Evolutionary conservation across 116 monocot genomes (phyloP).

Genomic region (Thalassia testudinum): DNA sequence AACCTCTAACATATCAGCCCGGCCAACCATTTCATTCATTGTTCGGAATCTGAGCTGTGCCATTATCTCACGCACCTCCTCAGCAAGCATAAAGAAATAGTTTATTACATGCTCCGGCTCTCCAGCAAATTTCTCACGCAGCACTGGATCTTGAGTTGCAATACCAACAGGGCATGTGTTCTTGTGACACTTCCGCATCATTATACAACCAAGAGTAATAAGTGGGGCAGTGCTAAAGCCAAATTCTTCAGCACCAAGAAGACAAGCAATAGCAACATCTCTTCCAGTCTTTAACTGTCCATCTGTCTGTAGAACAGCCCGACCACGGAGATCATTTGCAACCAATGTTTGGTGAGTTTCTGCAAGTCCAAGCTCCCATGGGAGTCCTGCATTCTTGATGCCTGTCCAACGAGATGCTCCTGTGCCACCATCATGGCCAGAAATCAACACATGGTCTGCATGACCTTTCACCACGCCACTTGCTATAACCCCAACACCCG

Average conservation of each 20-base stretch:
- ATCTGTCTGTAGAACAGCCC: slow-evolving; percentile 90
- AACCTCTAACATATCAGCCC: slow-evolving; percentile 86
- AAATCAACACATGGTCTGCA: slow-evolving; percentile 98
- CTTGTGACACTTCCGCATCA: slow-evolving; percentile 95
- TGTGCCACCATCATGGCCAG: slow-evolving; percentile 98
- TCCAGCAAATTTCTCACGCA: slow-evolving; percentile 80
- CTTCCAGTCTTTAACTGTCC: slow-evolving; percentile 96
- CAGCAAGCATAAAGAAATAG: slow-evolving; percentile 94
- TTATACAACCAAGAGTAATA: slow-evolving; percentile 97
- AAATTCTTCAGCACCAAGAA: slow-evolving; percentile 98
- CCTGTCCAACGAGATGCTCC: slow-evolving; percentile 99
- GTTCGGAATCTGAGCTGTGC: slow-evolving; percentile 74
- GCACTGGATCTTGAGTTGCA: slow-evolving; percentile 86
- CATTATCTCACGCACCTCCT: slow-evolving; percentile 97
- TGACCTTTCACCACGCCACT: slow-evolving; percentile 99
- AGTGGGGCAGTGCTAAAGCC: slow-evolving; percentile 99
- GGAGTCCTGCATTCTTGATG: slow-evolving; percentile 96
- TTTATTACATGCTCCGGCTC: slow-evolving; percentile 95
- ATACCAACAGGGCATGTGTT: slow-evolving; percentile 94
- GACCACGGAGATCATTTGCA: slow-evolving; percentile 90
- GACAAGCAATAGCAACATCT: slow-evolving; percentile 89
- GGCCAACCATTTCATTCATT: slow-evolving; percentile 90
- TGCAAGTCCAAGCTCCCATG: slow-evolving; percentile 98
- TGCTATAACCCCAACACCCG: slow-evolving; percentile 97
- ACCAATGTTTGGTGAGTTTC: slow-evolving; percentile 98